phyloP scores from a whole-genome alignment of 2,329 filamentous ascomycete genomes.

The Penicillium sp. region DNA sequence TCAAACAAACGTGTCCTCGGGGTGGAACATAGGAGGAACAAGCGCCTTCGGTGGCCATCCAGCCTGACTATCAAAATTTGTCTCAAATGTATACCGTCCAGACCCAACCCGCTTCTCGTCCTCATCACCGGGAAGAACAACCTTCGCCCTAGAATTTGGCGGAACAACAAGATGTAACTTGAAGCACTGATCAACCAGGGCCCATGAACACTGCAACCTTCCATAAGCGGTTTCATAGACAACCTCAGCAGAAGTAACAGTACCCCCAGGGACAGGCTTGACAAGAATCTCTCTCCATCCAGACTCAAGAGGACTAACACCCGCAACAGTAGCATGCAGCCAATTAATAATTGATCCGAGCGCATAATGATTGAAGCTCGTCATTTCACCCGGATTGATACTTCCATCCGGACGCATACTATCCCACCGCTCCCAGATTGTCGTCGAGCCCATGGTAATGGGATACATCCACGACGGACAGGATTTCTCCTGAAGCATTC shows the following conservation, averaged over 20 bases:
- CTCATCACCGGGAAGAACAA: constrained; percentile 17
- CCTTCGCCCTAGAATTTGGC: constrained; percentile 20
- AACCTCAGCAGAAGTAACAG: constrained; percentile 30
- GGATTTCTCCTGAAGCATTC: constrained; percentile 41
- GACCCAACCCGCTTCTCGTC: constrained; percentile 14
- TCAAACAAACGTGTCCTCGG: constrained; percentile 10
- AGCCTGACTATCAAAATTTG: constrained; percentile 8
- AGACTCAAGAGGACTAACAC: constrained; percentile 11
- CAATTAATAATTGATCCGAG: constrained; percentile 42
- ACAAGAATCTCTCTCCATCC: constrained; percentile 35
- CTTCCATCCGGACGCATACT: constrained; percentile 39
- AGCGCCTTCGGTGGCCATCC: constrained; percentile 23
- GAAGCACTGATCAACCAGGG: constrained; percentile 7
- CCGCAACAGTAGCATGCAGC: constrained; percentile 34
- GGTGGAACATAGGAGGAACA: constrained; percentile 12
- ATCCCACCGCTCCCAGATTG: constrained; percentile 49
- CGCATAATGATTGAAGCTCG: constrained; percentile 47
- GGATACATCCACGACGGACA: constrained; percentile 13
- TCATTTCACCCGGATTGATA: constrained; percentile 46
- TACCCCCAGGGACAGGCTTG: constrained; percentile 32
- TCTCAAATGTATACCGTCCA: constrained; percentile 16
- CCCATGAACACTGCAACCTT: constrained; percentile 24
- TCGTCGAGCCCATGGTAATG: constrained; percentile 34
- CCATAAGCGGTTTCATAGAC: constrained; percentile 35
- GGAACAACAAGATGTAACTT: constrained; percentile 18